Percentiles rank a stretch among this genome's conserved stretches.
These are phyloP conservation scores for Aspergillus heteromorphus DNA, from an alignment of 495 filamentous ascomycete genomes.

Conservation along the genomic window DNA sequence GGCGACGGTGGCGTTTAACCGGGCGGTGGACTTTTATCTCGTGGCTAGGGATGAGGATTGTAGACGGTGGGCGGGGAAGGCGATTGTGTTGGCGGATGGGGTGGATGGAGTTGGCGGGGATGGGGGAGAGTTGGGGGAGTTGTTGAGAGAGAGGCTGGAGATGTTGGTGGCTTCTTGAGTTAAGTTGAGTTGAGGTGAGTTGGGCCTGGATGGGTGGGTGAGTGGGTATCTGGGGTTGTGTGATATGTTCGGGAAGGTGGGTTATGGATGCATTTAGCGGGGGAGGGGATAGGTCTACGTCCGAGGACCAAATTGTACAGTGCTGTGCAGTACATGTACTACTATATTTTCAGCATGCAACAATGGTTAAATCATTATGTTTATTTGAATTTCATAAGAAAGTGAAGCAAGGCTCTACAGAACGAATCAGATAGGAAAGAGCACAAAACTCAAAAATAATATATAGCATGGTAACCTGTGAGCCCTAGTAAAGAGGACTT, in stretches of 20 bases:
- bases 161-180: constrained; percentile 37
- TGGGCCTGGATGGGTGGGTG: too few relatives aligned
- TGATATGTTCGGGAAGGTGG: too few relatives aligned
- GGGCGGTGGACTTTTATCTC: constrained; percentile 66
- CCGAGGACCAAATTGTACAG: too few relatives aligned
- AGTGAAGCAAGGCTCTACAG: too few relatives aligned
- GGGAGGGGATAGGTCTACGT: too few relatives aligned
- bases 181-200: neutral
- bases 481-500: neutral
- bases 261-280: too few relatives aligned
- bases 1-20: constrained; percentile 67
- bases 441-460: neutral
- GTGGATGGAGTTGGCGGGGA: constrained; percentile 39
- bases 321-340: too few relatives aligned
- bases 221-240: too few relatives aligned
- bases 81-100: constrained; percentile 56
- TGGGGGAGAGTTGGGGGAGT: constrained; percentile 40
- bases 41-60: constrained; percentile 49
- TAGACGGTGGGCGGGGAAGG: constrained; percentile 60
- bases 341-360: too few relatives aligned
- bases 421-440: neutral
- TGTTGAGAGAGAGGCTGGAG: constrained; percentile 50
- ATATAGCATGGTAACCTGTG: neutral
- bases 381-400: too few relatives aligned
- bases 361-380: too few relatives aligned